Conservation (phyloP, 2,329 filamentous ascomycete species). For the Fusarium sacchari region DNA sequence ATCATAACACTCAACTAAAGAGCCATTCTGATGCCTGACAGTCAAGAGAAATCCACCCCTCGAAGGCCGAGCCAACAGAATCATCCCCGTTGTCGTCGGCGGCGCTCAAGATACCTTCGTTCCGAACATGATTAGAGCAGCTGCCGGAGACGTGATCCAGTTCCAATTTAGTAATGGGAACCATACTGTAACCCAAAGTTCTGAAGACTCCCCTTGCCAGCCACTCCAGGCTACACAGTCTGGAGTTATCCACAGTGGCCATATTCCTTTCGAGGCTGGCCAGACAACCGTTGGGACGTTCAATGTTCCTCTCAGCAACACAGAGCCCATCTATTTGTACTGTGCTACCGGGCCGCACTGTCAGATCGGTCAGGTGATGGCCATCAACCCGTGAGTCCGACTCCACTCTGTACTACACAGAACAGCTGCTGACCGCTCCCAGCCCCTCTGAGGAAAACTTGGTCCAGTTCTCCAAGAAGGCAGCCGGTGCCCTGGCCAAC, state of each 20-base stretch:
- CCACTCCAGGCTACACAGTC: conserved; percentile 50
- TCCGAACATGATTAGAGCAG: conserved; percentile 49
- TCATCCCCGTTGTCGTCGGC: conserved; percentile 51
- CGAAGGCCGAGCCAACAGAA: conserved; percentile 24
- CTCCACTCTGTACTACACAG: background rate
- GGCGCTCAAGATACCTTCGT: conserved; percentile 51
- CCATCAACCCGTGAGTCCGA: conserved; percentile 57
- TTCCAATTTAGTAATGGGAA: conserved; percentile 58
- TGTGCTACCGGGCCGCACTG: conserved; percentile 61
- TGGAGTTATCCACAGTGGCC: conserved; percentile 52
- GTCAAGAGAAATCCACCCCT: conserved; percentile 39
- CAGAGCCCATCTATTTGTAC: conserved; percentile 60
- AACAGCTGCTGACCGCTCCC: background rate
- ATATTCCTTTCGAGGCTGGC: conserved; percentile 51
- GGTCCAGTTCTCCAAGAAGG: conserved; percentile 32
- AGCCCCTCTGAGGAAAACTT: conserved; percentile 34
- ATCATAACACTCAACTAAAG: fast-evolving
- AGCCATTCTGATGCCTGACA: background rate
- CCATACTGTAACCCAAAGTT: conserved; percentile 56
- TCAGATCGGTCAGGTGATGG: conserved; percentile 60
- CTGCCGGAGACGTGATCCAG: conserved; percentile 52
- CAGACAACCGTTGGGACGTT: conserved; percentile 56
- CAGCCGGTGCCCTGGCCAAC: conserved; percentile 28
- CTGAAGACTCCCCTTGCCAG: conserved; percentile 49
- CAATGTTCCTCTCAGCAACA: conserved; percentile 56